Evolutionary conservation across 2,329 filamentous ascomycete genomes (phyloP).

Genomic region (Fusarium secorum): DNA sequence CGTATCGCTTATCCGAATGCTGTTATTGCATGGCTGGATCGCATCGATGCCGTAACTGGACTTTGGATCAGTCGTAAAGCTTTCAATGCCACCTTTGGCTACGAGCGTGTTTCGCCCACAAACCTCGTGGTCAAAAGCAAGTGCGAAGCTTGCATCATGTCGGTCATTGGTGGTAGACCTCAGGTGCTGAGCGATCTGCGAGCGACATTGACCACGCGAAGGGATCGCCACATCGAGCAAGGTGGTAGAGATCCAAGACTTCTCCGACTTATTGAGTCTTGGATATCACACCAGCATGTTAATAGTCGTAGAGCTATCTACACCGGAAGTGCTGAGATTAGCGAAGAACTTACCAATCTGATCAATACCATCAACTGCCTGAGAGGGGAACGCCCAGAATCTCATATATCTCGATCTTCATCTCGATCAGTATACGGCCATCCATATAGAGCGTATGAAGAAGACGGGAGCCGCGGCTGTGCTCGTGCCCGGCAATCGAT

Average conservation of each 20-base stretch:
- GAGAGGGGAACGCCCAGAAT: background rate
- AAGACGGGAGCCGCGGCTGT: background rate
- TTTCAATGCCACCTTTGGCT: slow-evolving; percentile 49
- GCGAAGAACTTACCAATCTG: slow-evolving; percentile 8
- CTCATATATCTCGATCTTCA: background rate
- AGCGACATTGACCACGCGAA: slow-evolving; percentile 53
- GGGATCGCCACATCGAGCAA: slow-evolving; percentile 26
- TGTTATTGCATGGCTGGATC: slow-evolving; percentile 38
- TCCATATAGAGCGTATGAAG: background rate
- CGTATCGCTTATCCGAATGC: slow-evolving; percentile 6
- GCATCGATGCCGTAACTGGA: slow-evolving; percentile 40
- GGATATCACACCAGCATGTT: slow-evolving; percentile 49
- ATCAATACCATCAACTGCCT: background rate
- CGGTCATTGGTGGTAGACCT: slow-evolving; percentile 55
- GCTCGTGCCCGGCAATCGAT: background rate
- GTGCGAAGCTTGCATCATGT: slow-evolving; percentile 64
- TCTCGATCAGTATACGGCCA: background rate
- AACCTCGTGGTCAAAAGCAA: slow-evolving; percentile 43
- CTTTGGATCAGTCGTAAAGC: slow-evolving; percentile 51
- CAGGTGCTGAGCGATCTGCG: slow-evolving; percentile 55
- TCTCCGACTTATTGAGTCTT: slow-evolving; percentile 52
- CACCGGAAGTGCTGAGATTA: slow-evolving; percentile 20
- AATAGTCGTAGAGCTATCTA: slow-evolving; percentile 10
- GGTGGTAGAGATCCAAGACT: slow-evolving; percentile 46
- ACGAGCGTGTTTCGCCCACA: slow-evolving; percentile 36